phyloP scores from a whole-genome alignment of 2,329 filamentous ascomycete species.

The Sporothrix curviconia region DNA sequence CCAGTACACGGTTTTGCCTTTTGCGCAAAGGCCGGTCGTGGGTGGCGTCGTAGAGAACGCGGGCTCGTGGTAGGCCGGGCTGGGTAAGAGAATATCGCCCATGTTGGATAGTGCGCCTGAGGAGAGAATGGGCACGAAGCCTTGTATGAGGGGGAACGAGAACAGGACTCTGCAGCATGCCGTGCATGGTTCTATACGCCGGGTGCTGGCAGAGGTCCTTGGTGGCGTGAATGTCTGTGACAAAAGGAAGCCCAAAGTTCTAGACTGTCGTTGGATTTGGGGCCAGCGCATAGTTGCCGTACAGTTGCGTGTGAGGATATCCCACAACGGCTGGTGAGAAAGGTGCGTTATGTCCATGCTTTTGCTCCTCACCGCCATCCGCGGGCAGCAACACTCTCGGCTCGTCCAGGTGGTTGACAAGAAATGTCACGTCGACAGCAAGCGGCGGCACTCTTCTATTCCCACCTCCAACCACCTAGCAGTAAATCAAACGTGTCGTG shows the following conservation, averaged over 20 bases:
- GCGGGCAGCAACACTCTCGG: conserved; percentile 34
- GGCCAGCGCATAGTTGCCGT: not conserved
- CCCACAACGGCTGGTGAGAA: not conserved
- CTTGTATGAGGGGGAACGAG: conserved; percentile 36
- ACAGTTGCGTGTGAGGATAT: not conserved
- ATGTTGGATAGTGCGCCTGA: conserved; percentile 39
- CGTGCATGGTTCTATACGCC: conserved; percentile 38
- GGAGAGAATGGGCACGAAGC: conserved; percentile 41
- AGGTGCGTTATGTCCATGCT: not conserved
- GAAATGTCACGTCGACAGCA: no score
- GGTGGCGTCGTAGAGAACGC: conserved; percentile 35
- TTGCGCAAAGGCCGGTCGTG: conserved; percentile 41
- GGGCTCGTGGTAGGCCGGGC: conserved; percentile 40
- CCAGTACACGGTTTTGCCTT: conserved; percentile 51
- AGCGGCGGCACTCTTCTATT: no score
- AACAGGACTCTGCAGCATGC: conserved; percentile 37
- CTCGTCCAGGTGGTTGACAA: no score
- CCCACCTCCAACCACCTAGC: no score
- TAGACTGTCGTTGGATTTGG: not conserved
- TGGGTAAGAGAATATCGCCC: conserved; percentile 47
- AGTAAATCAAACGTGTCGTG: conserved; percentile 27
- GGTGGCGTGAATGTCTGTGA: conserved; percentile 24
- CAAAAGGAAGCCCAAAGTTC: conserved; percentile 31
- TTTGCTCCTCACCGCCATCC: not conserved
- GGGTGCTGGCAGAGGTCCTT: conserved; percentile 40